These are phyloP conservation scores for Kwoniella newhampshirensis DNA, from an alignment of 768 basidiomycete genomes.

Conservation along the genomic window DNA sequence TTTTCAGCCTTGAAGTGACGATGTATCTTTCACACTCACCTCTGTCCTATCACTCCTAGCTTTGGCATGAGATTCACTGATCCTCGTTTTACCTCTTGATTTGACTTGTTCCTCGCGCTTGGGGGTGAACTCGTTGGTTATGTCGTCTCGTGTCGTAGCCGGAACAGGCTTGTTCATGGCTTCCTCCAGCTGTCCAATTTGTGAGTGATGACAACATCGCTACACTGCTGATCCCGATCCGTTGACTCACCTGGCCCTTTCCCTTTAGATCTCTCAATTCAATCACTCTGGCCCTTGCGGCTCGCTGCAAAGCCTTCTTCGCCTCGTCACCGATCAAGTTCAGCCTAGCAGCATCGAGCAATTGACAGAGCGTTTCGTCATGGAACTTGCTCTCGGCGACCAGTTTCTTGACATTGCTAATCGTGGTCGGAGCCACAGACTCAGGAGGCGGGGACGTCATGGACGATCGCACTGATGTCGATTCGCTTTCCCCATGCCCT, in stretches of 20 bases:
- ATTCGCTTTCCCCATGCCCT: neutral
- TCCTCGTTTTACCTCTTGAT: constrained; percentile 15
- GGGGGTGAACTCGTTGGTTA: constrained; percentile 5
- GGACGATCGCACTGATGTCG: neutral
- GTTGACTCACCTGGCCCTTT: constrained; percentile 26
- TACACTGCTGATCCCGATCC: too few relatives aligned
- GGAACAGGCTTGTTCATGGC: neutral
- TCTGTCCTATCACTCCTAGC: constrained; percentile 12
- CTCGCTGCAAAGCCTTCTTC: constrained; percentile 47
- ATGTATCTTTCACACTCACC: too few relatives aligned
- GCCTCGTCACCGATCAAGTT: constrained; percentile 47
- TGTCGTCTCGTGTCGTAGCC: neutral
- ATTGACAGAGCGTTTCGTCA: constrained; percentile 51
- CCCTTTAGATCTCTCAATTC: constrained; percentile 39
- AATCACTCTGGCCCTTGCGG: constrained; percentile 48
- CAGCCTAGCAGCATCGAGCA: constrained; percentile 45
- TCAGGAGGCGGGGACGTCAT: constrained; percentile 3
- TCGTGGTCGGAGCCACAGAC: constrained; percentile 42
- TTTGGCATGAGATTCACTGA: constrained; percentile 1
- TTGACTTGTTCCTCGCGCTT: constrained; percentile 22
- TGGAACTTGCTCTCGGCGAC: constrained; percentile 46
- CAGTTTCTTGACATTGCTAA: constrained; percentile 44
- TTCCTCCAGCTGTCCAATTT: constrained; percentile 11
- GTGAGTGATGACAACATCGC: neutral
- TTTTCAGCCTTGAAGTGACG: too few relatives aligned